phyloP scores from a whole-genome alignment of 129 eudicot genomes.

The Tagetes patula region DNA sequence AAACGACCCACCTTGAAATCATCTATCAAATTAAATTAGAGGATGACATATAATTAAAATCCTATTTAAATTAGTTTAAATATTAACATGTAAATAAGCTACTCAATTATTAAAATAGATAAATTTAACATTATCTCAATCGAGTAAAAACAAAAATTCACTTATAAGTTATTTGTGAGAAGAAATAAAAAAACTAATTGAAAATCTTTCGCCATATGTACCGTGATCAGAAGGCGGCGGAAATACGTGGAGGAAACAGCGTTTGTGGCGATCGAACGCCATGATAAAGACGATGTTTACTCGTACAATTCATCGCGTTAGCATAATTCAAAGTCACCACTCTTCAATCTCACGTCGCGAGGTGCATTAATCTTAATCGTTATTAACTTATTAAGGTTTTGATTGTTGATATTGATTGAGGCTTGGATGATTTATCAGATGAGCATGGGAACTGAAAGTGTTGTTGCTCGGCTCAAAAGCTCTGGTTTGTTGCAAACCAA shows the following conservation, averaged over 20 bases:
- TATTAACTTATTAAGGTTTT: neutral
- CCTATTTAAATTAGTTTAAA: too few relatives aligned
- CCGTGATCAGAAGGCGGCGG: neutral
- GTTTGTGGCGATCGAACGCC: neutral
- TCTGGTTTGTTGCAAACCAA: constrained; percentile 56
- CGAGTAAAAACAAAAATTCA: too few relatives aligned
- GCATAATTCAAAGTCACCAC: neutral
- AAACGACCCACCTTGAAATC: too few relatives aligned
- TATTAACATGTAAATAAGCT: too few relatives aligned
- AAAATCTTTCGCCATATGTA: neutral
- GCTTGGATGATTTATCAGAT: constrained; percentile 30
- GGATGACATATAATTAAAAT: too few relatives aligned
- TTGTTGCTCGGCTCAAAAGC: constrained; percentile 60
- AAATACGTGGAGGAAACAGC: neutral
- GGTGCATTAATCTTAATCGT: neutral
- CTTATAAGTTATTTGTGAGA: too few relatives aligned
- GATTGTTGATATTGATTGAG: neutral
- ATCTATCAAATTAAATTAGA: too few relatives aligned
- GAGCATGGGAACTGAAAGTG: constrained; percentile 55
- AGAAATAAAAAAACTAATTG: too few relatives aligned
- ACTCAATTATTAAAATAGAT: too few relatives aligned
- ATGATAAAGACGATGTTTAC: neutral
- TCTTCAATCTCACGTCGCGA: neutral
- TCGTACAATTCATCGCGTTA: neutral
- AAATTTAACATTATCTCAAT: too few relatives aligned